Percentiles rank a stretch among this genome's conserved stretches.
These are phyloP conservation scores for Manihot esculenta DNA, from an alignment of 441 rosid genomes.

Conservation along the genomic window DNA sequence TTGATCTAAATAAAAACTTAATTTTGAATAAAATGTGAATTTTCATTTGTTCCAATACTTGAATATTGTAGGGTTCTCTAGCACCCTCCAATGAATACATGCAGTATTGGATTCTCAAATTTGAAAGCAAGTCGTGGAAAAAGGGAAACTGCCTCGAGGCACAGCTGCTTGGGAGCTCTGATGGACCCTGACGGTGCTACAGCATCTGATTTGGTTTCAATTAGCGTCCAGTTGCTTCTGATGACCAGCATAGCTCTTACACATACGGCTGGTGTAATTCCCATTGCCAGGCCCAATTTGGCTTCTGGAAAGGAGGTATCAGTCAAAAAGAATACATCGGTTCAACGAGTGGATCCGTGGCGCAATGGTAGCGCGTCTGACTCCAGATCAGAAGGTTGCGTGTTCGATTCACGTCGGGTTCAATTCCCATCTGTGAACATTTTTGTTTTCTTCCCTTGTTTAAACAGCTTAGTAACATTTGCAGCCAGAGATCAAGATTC, in stretches of 20 bases:
- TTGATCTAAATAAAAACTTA: too few relatives aligned
- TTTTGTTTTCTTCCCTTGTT: too few relatives aligned
- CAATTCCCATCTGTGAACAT: too few relatives aligned
- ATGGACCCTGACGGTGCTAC: slow-evolving; percentile 48
- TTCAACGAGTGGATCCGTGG: slow-evolving; percentile 87
- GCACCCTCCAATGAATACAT: slow-evolving; percentile 29
- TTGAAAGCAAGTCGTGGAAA: slow-evolving; percentile 24
- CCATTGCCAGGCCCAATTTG: slow-evolving; percentile 47
- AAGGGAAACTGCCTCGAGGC: slow-evolving; percentile 31
- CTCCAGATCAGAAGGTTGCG: slow-evolving; percentile 99
- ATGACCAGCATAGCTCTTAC: slow-evolving; percentile 73
- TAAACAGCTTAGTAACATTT: too few relatives aligned
- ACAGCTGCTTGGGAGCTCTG: slow-evolving; percentile 53
- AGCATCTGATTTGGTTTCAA: slow-evolving; percentile 52
- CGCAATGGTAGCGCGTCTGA: slow-evolving; percentile 99
- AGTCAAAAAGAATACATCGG: too few relatives aligned
- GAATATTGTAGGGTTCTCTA: slow-evolving; percentile 33
- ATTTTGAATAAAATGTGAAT: too few relatives aligned
- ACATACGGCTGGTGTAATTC: slow-evolving; percentile 79
- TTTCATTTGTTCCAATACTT: too few relatives aligned
- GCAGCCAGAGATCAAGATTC: too few relatives aligned
- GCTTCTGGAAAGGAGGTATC: too few relatives aligned
- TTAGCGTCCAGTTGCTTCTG: slow-evolving; percentile 71
- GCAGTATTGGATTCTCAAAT: slow-evolving; percentile 25
- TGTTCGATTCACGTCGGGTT: slow-evolving; percentile 93